Evolutionary conservation across 1,284 basidiomycete genomes (phyloP).

Genomic region (Moesziomyces globuligerus): DNA sequence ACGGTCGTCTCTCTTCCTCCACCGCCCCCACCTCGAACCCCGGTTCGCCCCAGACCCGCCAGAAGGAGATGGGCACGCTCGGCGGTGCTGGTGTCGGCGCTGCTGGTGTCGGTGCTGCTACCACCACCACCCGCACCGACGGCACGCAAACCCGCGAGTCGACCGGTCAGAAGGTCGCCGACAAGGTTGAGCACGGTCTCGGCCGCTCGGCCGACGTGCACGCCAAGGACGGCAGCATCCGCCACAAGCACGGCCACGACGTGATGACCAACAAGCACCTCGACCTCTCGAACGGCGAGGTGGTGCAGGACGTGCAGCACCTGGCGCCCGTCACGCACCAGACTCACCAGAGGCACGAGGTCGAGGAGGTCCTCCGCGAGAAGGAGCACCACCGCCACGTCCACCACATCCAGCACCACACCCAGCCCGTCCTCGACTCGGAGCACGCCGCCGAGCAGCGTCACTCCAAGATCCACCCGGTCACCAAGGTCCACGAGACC

Average conservation of each 20-base stretch:
- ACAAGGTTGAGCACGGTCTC: slow-evolving; percentile 46
- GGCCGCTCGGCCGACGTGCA: slow-evolving; percentile 45
- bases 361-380: slow-evolving; percentile 66
- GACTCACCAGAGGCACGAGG: slow-evolving; percentile 65
- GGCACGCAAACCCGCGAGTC: slow-evolving; percentile 7
- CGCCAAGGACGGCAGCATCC: slow-evolving; percentile 41
- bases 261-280: slow-evolving; percentile 40
- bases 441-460: slow-evolving; percentile 62
- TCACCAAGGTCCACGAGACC: slow-evolving; percentile 61
- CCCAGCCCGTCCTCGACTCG: slow-evolving; percentile 65
- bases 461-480: slow-evolving; percentile 57
- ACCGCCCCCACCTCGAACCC: slow-evolving; percentile 40
- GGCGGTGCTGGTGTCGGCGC: slow-evolving; percentile 10
- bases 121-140: slow-evolving; percentile 8
- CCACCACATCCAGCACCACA: slow-evolving; percentile 67
- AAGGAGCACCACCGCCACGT: slow-evolving; percentile 66
- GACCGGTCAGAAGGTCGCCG: slow-evolving; percentile 27
- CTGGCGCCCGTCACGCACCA: slow-evolving; percentile 63
- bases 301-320: slow-evolving; percentile 67
- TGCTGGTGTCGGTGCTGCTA: slow-evolving; percentile 4
- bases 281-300: slow-evolving; percentile 59
- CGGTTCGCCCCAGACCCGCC: slow-evolving; percentile 24
- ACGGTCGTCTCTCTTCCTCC: slow-evolving; percentile 26
- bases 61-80: slow-evolving; percentile 23
- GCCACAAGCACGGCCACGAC: slow-evolving; percentile 50